Conservation (phyloP, 305 asterid genomes). For the Fraxinus dipetala region DNA sequence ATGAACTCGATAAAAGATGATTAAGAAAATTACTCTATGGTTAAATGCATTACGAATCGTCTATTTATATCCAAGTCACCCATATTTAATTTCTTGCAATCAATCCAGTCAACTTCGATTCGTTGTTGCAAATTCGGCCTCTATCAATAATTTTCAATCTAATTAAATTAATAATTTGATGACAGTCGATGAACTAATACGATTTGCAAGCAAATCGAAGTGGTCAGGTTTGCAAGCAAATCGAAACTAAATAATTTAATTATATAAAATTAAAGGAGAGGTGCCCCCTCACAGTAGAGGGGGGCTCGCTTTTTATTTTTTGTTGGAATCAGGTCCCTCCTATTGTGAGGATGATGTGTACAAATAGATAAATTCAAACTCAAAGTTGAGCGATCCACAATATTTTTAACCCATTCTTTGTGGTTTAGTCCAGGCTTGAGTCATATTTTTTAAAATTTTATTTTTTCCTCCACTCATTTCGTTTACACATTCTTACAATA, state of each 20-base stretch:
- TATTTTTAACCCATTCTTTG: too few species aligned
- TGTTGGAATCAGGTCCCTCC: too few species aligned
- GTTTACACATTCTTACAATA: too few species aligned
- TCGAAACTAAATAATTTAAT: not conserved
- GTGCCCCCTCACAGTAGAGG: too few species aligned
- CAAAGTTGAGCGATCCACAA: not conserved
- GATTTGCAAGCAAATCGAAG: too few species aligned
- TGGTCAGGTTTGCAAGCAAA: not conserved
- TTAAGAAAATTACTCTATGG: not conserved
- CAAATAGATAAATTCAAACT: too few species aligned
- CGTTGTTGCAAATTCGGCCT: not conserved
- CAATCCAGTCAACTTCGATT: not conserved
- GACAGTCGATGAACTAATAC: not conserved
- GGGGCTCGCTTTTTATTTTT: too few species aligned
- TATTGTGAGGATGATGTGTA: too few species aligned
- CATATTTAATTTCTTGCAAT: not conserved
- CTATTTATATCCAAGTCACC: not conserved
- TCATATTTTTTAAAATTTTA: not conserved
- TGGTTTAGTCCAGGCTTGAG: not conserved
- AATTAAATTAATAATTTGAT: too few species aligned
- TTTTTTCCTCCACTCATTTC: too few species aligned
- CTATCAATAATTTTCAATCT: too few species aligned
- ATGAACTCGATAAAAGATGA: not conserved
- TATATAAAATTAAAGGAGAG: too few species aligned
- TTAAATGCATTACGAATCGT: not conserved